Conservation (phyloP, 306 rosid species). For the Vigna angularis region DNA sequence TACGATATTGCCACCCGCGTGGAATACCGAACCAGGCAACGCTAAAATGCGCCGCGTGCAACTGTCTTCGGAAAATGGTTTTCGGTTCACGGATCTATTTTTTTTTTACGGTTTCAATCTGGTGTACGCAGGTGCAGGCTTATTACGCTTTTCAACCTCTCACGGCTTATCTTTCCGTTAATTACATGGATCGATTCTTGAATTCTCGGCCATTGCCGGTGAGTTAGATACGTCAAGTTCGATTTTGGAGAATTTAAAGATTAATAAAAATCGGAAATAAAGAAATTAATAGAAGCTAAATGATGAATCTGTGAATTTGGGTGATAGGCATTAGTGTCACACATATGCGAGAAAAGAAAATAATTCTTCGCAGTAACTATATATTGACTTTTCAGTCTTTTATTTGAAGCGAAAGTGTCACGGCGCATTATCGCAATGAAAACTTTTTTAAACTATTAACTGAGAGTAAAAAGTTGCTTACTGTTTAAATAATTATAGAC, state of each 20-base stretch:
- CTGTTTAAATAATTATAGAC: too few relatives aligned
- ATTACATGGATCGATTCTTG: conserved; percentile 93
- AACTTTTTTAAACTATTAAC: neutral
- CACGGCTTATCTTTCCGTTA: conserved; percentile 94
- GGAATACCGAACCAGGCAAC: conserved; percentile 12
- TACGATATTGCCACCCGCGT: conserved; percentile 52
- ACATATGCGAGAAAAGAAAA: conserved; percentile 20
- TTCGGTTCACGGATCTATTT: neutral
- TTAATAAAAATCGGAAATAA: neutral
- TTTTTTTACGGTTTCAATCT: neutral
- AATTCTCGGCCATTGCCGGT: conserved; percentile 88
- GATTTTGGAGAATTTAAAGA: conserved; percentile 11
- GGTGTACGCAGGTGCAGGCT: conserved; percentile 71
- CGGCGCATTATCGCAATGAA: conserved; percentile 4
- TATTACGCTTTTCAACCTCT: conserved; percentile 80
- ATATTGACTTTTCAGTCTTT: conserved; percentile 56
- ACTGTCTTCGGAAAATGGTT: conserved; percentile 25
- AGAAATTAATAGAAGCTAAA: neutral
- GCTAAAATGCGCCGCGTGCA: conserved; percentile 38
- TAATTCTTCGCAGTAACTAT: conserved; percentile 46
- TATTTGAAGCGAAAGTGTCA: conserved; percentile 28
- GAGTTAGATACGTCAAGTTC: conserved; percentile 39
- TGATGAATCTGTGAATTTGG: conserved; percentile 4
- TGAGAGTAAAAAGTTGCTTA: neutral
- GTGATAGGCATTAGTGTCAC: neutral